These are phyloP conservation scores for Meyerozyma carpophila DNA, from an alignment of 1,139 yeast species.

Conservation along the genomic window DNA sequence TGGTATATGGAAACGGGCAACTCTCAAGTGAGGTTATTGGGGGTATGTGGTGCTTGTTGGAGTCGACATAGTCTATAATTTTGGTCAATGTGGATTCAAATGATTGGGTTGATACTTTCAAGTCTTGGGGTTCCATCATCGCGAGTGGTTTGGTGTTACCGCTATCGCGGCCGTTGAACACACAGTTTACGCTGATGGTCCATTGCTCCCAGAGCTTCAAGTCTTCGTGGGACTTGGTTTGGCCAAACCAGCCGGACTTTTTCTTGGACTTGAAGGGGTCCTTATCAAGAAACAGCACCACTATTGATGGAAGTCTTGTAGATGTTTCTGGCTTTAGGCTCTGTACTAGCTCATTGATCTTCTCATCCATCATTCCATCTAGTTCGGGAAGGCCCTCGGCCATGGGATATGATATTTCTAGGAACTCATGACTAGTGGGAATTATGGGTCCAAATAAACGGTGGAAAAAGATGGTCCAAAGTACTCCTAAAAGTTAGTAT, in stretches of 20 bases:
- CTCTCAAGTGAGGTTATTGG: conserved; percentile 64
- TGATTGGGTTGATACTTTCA: conserved; percentile 23
- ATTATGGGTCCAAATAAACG: conserved; percentile 62
- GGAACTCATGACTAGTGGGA: conserved; percentile 46
- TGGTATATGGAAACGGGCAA: conserved; percentile 61
- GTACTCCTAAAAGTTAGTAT: conserved; percentile 40
- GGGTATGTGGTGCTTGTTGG: conserved; percentile 63
- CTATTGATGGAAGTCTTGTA: conserved; percentile 17
- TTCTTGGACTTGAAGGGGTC: conserved; percentile 24
- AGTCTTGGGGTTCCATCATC: neutral
- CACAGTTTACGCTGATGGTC: conserved; percentile 31
- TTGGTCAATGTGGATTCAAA: conserved; percentile 40
- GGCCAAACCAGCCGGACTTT: conserved; percentile 42
- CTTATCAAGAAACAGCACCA: conserved; percentile 25
- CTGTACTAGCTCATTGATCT: conserved; percentile 31
- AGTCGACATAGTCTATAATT: conserved; percentile 48
- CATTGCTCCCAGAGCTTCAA: conserved; percentile 39
- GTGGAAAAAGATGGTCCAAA: conserved; percentile 67
- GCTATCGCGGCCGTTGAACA: conserved; percentile 7
- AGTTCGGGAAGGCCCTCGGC: conserved; percentile 38
- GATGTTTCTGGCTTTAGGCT: conserved; percentile 9
- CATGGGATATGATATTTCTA: conserved; percentile 42
- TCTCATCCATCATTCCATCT: conserved; percentile 39
- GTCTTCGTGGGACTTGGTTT: conserved; percentile 20
- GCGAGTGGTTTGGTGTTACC: conserved; percentile 3